Percentiles rank a stretch among this genome's conserved stretches.
phyloP scores from a whole-genome alignment of 345 rosid species.

The Trapa incisa region DNA sequence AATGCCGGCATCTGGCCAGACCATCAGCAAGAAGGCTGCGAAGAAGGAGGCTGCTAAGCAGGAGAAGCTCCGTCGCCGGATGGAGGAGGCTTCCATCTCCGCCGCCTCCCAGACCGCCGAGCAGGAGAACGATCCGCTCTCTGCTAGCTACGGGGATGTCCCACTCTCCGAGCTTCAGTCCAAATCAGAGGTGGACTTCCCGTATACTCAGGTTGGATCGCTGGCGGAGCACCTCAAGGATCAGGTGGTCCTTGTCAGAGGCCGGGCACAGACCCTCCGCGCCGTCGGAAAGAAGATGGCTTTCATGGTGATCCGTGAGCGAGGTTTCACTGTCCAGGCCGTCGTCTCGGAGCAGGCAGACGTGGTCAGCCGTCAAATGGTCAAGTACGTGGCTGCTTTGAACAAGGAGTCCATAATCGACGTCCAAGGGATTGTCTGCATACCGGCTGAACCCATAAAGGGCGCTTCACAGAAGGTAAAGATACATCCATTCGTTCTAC shows the following conservation, averaged over 20 bases:
- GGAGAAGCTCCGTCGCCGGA: slow-evolving; percentile 63
- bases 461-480: slow-evolving; percentile 51
- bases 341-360: slow-evolving; percentile 37
- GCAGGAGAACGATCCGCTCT: slow-evolving; percentile 30
- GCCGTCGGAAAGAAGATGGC: slow-evolving; percentile 42
- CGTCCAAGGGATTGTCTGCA: slow-evolving; percentile 34
- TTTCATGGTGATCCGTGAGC: slow-evolving; percentile 53
- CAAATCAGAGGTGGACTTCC: slow-evolving; percentile 19
- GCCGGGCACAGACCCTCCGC: slow-evolving; percentile 47
- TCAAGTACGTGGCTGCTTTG: slow-evolving; percentile 37
- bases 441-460: slow-evolving; percentile 37
- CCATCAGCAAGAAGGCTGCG: slow-evolving; percentile 64
- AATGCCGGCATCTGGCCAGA: slow-evolving; percentile 7
- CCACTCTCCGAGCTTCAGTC: slow-evolving; percentile 51
- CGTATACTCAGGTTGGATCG: slow-evolving; percentile 35
- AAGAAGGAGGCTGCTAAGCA: slow-evolving; percentile 76
- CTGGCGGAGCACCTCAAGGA: slow-evolving; percentile 33
- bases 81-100: slow-evolving; percentile 29
- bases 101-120: slow-evolving; percentile 19
- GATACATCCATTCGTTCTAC: not conserved
- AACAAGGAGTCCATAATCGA: slow-evolving; percentile 64
- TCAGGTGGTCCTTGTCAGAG: slow-evolving; percentile 43
- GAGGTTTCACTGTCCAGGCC: slow-evolving; percentile 65
- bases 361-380: slow-evolving; percentile 47
- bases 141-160: slow-evolving; percentile 51